A percentile compares a stretch with the other conserved stretches of the same genome.
Evolutionary conservation across 768 basidiomycete species (phyloP).

Genomic region (Gloeopeniophorella convolvens): DNA sequence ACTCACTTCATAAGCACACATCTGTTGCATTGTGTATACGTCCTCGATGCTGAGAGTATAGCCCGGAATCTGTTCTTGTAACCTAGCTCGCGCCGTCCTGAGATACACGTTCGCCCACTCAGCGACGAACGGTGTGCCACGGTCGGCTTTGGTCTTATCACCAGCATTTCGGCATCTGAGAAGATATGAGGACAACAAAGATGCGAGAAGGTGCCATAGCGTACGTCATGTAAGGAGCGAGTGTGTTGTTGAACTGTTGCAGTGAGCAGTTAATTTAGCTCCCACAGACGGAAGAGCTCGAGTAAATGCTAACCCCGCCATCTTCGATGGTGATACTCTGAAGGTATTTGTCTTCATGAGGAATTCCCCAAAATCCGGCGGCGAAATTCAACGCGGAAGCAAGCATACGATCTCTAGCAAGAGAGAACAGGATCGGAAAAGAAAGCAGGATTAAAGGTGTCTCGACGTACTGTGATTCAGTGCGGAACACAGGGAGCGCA

Average conservation of each 20-base stretch:
- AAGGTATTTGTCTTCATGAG: constrained; percentile 38
- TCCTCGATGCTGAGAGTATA: constrained; percentile 61
- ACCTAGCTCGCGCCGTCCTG: constrained; percentile 50
- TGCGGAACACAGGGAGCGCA: constrained; percentile 44
- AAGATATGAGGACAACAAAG: not conserved
- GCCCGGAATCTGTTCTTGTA: constrained; percentile 54
- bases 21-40: constrained; percentile 69
- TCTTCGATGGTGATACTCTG: constrained; percentile 38
- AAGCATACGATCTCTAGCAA: constrained; percentile 41
- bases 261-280: not conserved
- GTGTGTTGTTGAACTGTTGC: constrained; percentile 51
- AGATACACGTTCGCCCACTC: constrained; percentile 74
- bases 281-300: constrained; percentile 7
- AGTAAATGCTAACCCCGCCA: constrained; percentile 27
- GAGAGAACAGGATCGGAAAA: not conserved
- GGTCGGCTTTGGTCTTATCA: constrained; percentile 40
- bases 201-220: constrained; percentile 17
- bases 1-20: constrained; percentile 78
- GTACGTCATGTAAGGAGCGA: constrained; percentile 77
- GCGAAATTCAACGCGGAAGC: constrained; percentile 48
- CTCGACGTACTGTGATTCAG: constrained; percentile 38
- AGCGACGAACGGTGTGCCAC: constrained; percentile 49
- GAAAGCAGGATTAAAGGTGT: not conserved
- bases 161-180: constrained; percentile 58
- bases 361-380: constrained; percentile 46